These are phyloP conservation scores for Rhodosporidiobolus sp. DNA, from an alignment of 768 basidiomycete species.

Conservation along the genomic window DNA sequence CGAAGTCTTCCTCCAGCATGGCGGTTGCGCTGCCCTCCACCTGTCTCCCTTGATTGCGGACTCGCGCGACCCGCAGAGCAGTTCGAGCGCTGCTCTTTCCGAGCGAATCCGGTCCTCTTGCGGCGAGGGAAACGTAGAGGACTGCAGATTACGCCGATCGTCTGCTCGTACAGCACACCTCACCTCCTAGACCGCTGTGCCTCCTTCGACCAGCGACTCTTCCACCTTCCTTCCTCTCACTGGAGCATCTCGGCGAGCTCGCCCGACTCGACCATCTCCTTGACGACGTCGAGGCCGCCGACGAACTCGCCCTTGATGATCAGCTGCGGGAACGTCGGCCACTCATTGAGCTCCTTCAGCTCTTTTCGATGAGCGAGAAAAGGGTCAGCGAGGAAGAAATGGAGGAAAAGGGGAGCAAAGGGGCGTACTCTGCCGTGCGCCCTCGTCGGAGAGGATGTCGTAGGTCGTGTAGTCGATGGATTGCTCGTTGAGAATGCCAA, in stretches of 20 bases:
- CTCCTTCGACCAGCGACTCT: not conserved
- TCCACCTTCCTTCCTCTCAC: not conserved
- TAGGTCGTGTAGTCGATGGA: conserved; percentile 68
- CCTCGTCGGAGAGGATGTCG: conserved; percentile 78
- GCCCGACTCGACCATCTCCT: conserved; percentile 77
- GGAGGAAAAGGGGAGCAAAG: not conserved
- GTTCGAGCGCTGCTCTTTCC: conserved; percentile 20
- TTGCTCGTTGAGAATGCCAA: conserved; percentile 63
- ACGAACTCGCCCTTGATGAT: conserved; percentile 86
- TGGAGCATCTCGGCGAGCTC: conserved; percentile 59
- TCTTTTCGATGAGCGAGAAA: conserved; percentile 32
- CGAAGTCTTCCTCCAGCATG: conserved; percentile 4
- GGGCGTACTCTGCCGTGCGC: conserved; percentile 68
- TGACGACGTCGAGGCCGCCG: conserved; percentile 89
- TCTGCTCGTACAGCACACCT: no score
- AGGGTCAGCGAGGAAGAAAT: not conserved
- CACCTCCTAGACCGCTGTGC: no score
- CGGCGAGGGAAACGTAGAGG: no score
- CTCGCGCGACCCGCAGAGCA: no score
- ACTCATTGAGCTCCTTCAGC: conserved; percentile 73
- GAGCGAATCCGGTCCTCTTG: conserved; percentile 23
- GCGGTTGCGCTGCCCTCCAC: no score
- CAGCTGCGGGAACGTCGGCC: conserved; percentile 86
- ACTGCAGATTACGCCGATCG: no score
- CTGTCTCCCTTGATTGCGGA: no score